phyloP scores from a whole-genome alignment of 495 filamentous ascomycete species.

The Lasiosphaeriaceae sp. region DNA sequence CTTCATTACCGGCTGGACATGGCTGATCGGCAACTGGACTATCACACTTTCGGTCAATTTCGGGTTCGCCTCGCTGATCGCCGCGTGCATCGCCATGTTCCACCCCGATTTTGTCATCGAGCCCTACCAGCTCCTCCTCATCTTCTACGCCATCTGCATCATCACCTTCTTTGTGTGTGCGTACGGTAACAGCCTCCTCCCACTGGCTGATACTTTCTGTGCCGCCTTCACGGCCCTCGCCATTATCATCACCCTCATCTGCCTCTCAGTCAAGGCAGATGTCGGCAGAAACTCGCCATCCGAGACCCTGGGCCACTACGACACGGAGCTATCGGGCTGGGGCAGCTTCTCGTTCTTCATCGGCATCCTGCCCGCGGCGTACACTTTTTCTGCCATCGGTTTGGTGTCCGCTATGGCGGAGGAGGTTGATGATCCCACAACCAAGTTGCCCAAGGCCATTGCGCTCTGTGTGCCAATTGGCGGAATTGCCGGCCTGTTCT shows the following conservation, averaged over 20 bases:
- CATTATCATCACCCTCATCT: constrained; percentile 50
- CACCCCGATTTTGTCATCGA: constrained; percentile 47
- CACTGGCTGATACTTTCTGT: constrained; percentile 58
- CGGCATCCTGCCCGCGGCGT: constrained; percentile 49
- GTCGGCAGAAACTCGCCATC: constrained; percentile 42
- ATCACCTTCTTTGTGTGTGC: constrained; percentile 54
- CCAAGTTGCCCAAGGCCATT: constrained; percentile 58
- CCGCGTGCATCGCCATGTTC: constrained; percentile 53
- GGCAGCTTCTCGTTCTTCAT: constrained; percentile 50
- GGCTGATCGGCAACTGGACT: constrained; percentile 56
- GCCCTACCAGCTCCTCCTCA: constrained; percentile 54
- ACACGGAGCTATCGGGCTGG: constrained; percentile 52
- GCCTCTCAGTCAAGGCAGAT: constrained; percentile 53
- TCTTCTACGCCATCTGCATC: constrained; percentile 58
- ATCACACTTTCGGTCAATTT: constrained; percentile 65
- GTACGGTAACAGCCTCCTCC: constrained; percentile 53
- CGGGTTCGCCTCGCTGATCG: constrained; percentile 56
- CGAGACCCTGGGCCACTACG: constrained; percentile 45
- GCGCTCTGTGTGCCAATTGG: constrained; percentile 55
- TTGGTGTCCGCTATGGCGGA: constrained; percentile 59
- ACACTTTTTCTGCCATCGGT: constrained; percentile 57
- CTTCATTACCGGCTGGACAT: constrained; percentile 65
- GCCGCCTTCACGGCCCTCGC: constrained; percentile 55
- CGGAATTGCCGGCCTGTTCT: constrained; percentile 57
- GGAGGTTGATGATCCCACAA: constrained; percentile 51